Evolutionary conservation across 176 grass and related monocot species (phyloP).

Genomic region (Cenchrus americanus): DNA sequence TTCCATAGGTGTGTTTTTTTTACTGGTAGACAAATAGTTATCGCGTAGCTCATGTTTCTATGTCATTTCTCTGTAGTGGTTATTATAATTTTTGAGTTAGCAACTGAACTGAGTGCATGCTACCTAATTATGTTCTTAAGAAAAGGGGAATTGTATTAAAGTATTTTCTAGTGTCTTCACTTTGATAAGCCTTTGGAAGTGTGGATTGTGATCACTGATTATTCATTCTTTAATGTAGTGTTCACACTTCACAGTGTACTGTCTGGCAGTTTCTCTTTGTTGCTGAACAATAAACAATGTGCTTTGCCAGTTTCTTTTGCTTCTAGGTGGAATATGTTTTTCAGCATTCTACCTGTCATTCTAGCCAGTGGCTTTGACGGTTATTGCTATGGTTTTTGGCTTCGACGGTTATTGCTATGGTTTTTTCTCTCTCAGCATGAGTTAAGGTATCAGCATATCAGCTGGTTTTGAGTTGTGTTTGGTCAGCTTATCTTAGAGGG

Average conservation of each 20-base stretch:
- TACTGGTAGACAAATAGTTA: not conserved
- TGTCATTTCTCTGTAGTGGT: not conserved
- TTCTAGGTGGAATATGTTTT: not conserved
- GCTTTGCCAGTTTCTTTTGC: not conserved
- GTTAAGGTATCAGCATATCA: too few species aligned
- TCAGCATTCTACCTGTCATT: not conserved
- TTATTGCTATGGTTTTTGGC: not conserved
- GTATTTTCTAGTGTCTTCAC: not conserved
- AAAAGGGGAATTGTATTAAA: not conserved
- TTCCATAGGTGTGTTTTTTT: not conserved
- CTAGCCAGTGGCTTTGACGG: not conserved
- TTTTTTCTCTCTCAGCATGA: not conserved
- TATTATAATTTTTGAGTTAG: not conserved
- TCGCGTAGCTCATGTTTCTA: not conserved
- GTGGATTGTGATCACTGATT: not conserved
- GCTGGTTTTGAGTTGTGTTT: too few species aligned
- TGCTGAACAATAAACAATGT: not conserved
- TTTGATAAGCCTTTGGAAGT: not conserved
- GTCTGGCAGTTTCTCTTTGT: not conserved
- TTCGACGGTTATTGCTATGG: not conserved
- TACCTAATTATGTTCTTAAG: not conserved
- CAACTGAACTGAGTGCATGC: not conserved
- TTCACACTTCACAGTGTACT: not conserved
- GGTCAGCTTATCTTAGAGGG: not conserved
- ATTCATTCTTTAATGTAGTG: not conserved